These are phyloP conservation scores for Neohortaea acidophila DNA, from an alignment of 495 filamentous ascomycete species.

Conservation along the genomic window DNA sequence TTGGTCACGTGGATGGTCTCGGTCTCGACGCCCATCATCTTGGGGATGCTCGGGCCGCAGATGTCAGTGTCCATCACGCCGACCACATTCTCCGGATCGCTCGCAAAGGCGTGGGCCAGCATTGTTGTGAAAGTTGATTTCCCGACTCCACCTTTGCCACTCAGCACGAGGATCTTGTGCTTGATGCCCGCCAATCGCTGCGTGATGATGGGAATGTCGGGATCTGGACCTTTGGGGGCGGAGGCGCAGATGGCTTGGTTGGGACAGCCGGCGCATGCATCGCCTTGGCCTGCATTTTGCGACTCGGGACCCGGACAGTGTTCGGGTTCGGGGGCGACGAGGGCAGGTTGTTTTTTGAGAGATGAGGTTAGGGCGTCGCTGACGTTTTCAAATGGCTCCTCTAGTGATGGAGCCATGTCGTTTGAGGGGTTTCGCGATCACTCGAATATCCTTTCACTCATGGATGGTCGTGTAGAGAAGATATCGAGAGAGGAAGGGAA, in stretches of 20 bases:
- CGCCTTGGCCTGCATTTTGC: slow-evolving; percentile 63
- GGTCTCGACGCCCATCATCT: slow-evolving; percentile 92
- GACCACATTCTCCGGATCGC: slow-evolving; percentile 55
- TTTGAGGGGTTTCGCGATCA: not conserved
- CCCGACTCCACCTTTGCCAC: slow-evolving; percentile 91
- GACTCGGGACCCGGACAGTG: slow-evolving; percentile 95
- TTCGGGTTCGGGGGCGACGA: slow-evolving; percentile 89
- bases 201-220: slow-evolving; percentile 77
- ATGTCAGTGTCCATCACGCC: slow-evolving; percentile 97
- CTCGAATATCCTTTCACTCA: no score
- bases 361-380: slow-evolving; percentile 45
- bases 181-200: slow-evolving; percentile 62
- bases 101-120: slow-evolving; percentile 73
- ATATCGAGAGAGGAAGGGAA: not conserved
- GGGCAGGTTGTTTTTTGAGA: slow-evolving; percentile 54
- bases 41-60: slow-evolving; percentile 83
- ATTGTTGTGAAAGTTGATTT: slow-evolving; percentile 85
- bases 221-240: slow-evolving; percentile 88
- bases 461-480: no score
- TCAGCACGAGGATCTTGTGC: slow-evolving; percentile 84
- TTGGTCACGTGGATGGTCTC: slow-evolving; percentile 81
- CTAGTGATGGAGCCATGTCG: slow-evolving; percentile 53
- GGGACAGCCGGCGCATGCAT: slow-evolving; percentile 84
- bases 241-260: slow-evolving; percentile 92
- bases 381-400: slow-evolving; percentile 44